Conservation (phyloP, 2,329 filamentous ascomycete species). For the Niveomyces coronatus region DNA sequence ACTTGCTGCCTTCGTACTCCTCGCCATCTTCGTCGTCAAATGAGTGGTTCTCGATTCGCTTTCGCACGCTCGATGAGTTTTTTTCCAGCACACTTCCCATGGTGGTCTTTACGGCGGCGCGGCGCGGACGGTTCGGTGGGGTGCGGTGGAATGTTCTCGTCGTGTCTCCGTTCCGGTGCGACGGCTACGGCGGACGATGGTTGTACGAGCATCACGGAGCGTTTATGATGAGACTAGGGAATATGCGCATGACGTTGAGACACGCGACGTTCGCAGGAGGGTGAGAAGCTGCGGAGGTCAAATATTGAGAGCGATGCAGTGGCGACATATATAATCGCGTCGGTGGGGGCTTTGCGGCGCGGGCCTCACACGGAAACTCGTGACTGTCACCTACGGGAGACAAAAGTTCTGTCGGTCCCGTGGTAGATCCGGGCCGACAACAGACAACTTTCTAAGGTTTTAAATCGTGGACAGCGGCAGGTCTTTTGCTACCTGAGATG, state of each 20-base stretch:
- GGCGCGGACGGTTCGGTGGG: too few species aligned
- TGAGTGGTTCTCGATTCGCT: slow-evolving; percentile 52
- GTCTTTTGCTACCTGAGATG: too few species aligned
- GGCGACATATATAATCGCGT: too few species aligned
- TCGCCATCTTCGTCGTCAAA: slow-evolving; percentile 80
- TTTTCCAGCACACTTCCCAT: slow-evolving; percentile 55
- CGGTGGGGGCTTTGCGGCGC: too few species aligned
- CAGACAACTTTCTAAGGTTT: background rate
- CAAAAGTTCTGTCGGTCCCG: background rate
- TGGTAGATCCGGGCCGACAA: background rate
- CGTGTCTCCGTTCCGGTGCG: too few species aligned
- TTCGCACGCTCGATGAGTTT: slow-evolving; percentile 51
- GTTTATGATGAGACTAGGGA: background rate
- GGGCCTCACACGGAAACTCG: slow-evolving; percentile 30
- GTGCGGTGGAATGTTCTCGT: too few species aligned
- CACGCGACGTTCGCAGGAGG: too few species aligned
- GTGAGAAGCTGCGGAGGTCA: too few species aligned
- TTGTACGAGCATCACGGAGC: too few species aligned
- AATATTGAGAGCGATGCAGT: too few species aligned
- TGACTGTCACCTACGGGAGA: slow-evolving; percentile 17
- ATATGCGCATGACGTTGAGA: background rate
- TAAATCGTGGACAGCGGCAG: too few species aligned
- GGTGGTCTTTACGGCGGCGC: slow-evolving; percentile 11
- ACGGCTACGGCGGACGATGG: too few species aligned
- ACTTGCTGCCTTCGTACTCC: slow-evolving; percentile 79